Evolutionary conservation across 2,329 filamentous ascomycete species (phyloP).

Genomic region (Bimuria novae-zelandiae): DNA sequence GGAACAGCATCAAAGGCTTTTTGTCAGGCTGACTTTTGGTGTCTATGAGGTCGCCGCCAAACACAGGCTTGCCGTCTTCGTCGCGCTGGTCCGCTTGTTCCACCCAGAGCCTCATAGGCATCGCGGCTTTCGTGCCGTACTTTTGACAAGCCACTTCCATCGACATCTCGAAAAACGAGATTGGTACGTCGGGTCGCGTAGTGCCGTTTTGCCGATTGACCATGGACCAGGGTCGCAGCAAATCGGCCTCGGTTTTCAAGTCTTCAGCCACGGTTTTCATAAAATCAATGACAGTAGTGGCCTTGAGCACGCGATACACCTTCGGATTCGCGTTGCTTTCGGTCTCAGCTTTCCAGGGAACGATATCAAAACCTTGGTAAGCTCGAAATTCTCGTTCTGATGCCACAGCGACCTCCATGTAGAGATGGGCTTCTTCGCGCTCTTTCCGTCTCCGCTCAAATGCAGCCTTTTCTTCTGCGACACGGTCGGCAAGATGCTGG

Average conservation of each 20-base stretch:
- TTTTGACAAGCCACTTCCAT: conserved; percentile 68
- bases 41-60: conserved; percentile 67
- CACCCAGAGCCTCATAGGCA: conserved; percentile 84
- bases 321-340: conserved; percentile 67
- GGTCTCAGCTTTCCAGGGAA: conserved; percentile 62
- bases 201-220: conserved; percentile 99
- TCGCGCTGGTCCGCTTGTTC: conserved; percentile 72
- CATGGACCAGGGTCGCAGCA: conserved; percentile 91
- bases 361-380: conserved; percentile 83
- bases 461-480: conserved; percentile 80
- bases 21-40: conserved; percentile 57
- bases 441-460: conserved; percentile 82
- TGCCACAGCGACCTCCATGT: conserved; percentile 81
- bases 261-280: conserved; percentile 72
- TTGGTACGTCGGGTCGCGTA: conserved; percentile 83
- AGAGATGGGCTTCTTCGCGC: conserved; percentile 91
- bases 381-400: conserved; percentile 79
- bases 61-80: conserved; percentile 72
- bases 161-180: conserved; percentile 75
- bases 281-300: conserved; percentile 78
- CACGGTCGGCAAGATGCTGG: conserved; percentile 73
- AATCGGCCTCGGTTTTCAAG: conserved; percentile 67
- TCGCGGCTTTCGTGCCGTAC: conserved; percentile 68
- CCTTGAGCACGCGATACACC: conserved; percentile 72
- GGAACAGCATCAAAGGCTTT: conserved; percentile 76